Percentiles rank a stretch among this genome's conserved stretches.
Evolutionary conservation across 169 alveolate species (phyloP).

Genomic region (Plasmodium falciparum): DNA sequence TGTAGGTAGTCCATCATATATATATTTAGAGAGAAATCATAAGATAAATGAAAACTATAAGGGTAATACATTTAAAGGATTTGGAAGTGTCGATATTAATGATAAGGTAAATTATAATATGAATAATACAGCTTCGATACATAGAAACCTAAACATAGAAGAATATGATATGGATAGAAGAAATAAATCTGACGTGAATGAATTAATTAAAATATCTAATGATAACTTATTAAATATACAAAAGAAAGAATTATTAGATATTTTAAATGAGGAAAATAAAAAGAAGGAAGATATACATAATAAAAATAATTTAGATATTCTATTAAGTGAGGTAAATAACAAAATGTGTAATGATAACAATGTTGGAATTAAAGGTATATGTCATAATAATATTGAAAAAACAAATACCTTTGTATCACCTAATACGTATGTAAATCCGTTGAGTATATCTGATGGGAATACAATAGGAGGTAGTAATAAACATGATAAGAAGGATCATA

Average conservation of each 20-base stretch:
- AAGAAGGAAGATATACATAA: background rate
- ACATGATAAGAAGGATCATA: too few relatives aligned
- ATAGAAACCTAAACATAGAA: background rate
- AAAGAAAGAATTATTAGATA: slow-evolving; percentile 46
- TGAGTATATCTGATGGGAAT: too few relatives aligned
- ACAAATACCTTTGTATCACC: slow-evolving; percentile 2
- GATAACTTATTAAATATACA: slow-evolving; percentile 44
- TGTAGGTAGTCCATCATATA: too few relatives aligned
- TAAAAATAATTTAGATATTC: too few relatives aligned
- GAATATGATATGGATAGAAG: background rate
- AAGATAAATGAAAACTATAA: background rate
- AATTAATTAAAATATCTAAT: slow-evolving; percentile 40
- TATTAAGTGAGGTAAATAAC: too few relatives aligned
- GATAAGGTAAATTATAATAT: slow-evolving; percentile 15
- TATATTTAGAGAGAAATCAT: too few relatives aligned
- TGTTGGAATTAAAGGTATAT: slow-evolving; percentile 1
- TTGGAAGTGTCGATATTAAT: background rate
- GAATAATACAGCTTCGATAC: background rate
- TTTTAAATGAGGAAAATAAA: slow-evolving; percentile 29
- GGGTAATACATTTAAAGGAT: background rate
- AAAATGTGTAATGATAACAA: background rate
- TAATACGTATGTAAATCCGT: too few relatives aligned
- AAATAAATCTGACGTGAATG: slow-evolving; percentile 4
- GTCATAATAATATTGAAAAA: slow-evolving; percentile 16
- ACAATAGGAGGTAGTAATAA: too few relatives aligned